Evolutionary conservation across 306 rosid species (phyloP), one percentile per base, ranked within the genome.

Genomic region (Styphnolobium japonicum): DNA sequence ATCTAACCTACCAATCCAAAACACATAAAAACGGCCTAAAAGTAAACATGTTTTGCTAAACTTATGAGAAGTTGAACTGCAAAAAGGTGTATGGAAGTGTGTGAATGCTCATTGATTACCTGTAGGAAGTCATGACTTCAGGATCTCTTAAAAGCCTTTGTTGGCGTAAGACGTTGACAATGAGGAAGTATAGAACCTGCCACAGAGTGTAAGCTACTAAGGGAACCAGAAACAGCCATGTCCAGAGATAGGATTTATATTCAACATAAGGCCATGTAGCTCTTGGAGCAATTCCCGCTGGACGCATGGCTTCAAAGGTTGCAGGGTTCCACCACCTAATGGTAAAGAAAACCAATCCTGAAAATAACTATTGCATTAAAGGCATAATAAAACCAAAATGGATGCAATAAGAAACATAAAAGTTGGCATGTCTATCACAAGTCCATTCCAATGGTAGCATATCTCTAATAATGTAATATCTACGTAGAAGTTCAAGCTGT

Each of bases 81-180:
- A 43, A 57, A 10, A 37, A n/a, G 11, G 11, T 19, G 18, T 5
- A 21, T 19, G 16, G 8, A 31, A 33, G 11, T 10, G 46, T 22
- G 39, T 18, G 46, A 12, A 27, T 16, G 52, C 19, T 58, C 42
- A 19, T 39, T 61, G 18, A 62, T 40, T 36, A 92, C 98, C 97
- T 91, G 86, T 91, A 93, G 56, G 98, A 93, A 77, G 98, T 93
- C 97, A 93, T 93, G 79, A 93, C 98, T 87, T 93, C 98, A n/a
- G 98, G 98, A 80, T 93, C 98, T 80, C 85, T 90, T 77, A 91
- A 70, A 34, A 93, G 68, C 83, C 98, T 86, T 70, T 91, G 98
- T 8, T 92, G 84, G 73, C 97, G 97, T 56, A 93, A 70, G 67
- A 93, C 98, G 9, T 88, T 36, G 86, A 93, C 98, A 42, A 93